A percentile compares a stretch with the other conserved stretches of the same genome.
These are phyloP conservation scores for Hymenoscyphus scutula DNA, from an alignment of 2,329 filamentous ascomycete species.

Conservation along the genomic window DNA sequence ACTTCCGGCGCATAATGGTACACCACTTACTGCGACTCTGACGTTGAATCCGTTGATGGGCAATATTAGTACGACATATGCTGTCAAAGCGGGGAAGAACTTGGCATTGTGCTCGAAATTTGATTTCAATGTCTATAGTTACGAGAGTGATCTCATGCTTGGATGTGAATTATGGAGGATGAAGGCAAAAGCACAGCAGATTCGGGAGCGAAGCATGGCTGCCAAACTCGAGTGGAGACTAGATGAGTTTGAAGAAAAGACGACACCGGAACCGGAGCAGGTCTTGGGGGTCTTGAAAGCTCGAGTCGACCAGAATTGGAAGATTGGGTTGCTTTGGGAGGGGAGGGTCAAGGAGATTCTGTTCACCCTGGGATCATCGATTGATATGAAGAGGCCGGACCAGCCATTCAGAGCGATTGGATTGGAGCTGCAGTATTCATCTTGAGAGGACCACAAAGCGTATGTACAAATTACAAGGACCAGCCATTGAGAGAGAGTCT, in stretches of 20 bases:
- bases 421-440: constrained; percentile 80
- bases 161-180: constrained; percentile 92
- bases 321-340: constrained; percentile 87
- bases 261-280: constrained; percentile 52
- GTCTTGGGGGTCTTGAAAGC: constrained; percentile 88
- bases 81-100: constrained; percentile 79
- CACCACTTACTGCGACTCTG: constrained; percentile 88
- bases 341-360: constrained; percentile 88
- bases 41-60: constrained; percentile 95
- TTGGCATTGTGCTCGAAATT: constrained; percentile 86
- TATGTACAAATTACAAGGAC: neutral
- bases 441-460: constrained; percentile 45
- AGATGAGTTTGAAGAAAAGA: constrained; percentile 37
- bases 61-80: constrained; percentile 86
- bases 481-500: neutral
- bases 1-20: constrained; percentile 73
- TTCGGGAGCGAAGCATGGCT: constrained; percentile 47
- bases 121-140: constrained; percentile 97
- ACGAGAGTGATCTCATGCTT: constrained; percentile 89
- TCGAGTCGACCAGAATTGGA: constrained; percentile 82
- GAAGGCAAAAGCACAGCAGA: constrained; percentile 29
- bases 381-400: constrained; percentile 75
- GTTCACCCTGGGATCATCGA: constrained; percentile 83
- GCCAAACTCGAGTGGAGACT: constrained; percentile 54
- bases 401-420: constrained; percentile 76